phyloP scores from a whole-genome alignment of 176 grass and related monocot species.

The Tuctoria greenei region DNA sequence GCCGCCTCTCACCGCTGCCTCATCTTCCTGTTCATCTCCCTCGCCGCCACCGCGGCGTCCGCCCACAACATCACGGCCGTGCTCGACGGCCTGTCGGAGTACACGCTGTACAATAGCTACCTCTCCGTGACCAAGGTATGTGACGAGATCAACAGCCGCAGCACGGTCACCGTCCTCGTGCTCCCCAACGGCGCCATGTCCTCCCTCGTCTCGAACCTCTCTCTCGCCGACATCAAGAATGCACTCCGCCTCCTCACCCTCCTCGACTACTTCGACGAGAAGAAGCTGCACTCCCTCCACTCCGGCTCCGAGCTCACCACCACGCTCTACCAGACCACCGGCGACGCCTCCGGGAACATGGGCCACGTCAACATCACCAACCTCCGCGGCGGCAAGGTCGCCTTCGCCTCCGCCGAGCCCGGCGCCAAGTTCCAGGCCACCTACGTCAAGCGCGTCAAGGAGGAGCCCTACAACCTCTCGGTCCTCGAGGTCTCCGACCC shows the following conservation, averaged over 20 bases:
- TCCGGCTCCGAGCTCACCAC: constrained; percentile 72
- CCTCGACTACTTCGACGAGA: constrained; percentile 89
- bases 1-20: constrained; percentile 19
- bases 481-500: constrained; percentile 84
- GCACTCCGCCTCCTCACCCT: constrained; percentile 88
- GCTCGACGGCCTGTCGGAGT: constrained; percentile 66
- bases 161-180: constrained; percentile 80
- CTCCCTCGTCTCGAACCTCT: constrained; percentile 69
- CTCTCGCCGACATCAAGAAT: constrained; percentile 80
- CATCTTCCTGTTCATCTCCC: constrained; percentile 17
- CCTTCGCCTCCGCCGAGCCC: constrained; percentile 72
- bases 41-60: neutral
- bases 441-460: constrained; percentile 71
- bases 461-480: constrained; percentile 86
- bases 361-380: constrained; percentile 98
- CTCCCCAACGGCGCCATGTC: constrained; percentile 88
- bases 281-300: constrained; percentile 86
- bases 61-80: constrained; percentile 91
- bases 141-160: constrained; percentile 90
- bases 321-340: constrained; percentile 95
- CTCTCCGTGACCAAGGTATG: constrained; percentile 92
- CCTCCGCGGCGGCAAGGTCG: constrained; percentile 83
- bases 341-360: constrained; percentile 70
- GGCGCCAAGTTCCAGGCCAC: constrained; percentile 74
- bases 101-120: constrained; percentile 85